Evolutionary conservation across 148 eudicot species (phyloP), one percentile per base, ranked within the genome.

Genomic region (Chenopodium formosanum): DNA sequence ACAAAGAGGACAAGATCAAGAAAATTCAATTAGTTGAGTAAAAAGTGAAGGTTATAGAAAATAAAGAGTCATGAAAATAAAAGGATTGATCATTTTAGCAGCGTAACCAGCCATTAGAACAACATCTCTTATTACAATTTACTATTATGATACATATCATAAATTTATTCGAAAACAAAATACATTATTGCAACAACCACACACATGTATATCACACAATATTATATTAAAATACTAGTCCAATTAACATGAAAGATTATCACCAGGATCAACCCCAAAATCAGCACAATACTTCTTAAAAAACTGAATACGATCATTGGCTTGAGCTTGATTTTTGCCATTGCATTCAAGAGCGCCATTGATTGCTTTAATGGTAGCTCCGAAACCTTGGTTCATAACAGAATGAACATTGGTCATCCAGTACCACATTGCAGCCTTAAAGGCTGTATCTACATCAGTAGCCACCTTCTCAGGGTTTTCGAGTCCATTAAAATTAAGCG

Each of bases 381-480:
- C 93, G 14, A 93, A 91, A 1, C 97, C 94, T 78, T 88, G 89
- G 70, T 76, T 70, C 1, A 90, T 73, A 5, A 79, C 73, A 4
- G 83, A 58, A 52, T 93, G 92, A 20, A 84, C 87, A 16, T 81
- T 70, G 20, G 31, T 81, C 86, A 79, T 87, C 94, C 92, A 91
- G 60, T 53, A 93, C 97, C 97, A 93, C 46, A 93, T 37, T 16
- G 90, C 81, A 0, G 93, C 76, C 79, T 88, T 87, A 86, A 90
- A 93, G 23, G 97, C 81, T 12, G 87, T 79, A 22, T 80, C 78
- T 0, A 80, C 63, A 53, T 93, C 89, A 13, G 70, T 82, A 37
- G 90, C 90, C 46, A 90, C 93, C 0, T 58, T 87, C 27, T 89
- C 91, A 0, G 94, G 97, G 44, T 85, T 56, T 70, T 71, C 79